Conservation (phyloP, 2,329 filamentous ascomycete genomes). For the Drechslerella dactyloides region DNA sequence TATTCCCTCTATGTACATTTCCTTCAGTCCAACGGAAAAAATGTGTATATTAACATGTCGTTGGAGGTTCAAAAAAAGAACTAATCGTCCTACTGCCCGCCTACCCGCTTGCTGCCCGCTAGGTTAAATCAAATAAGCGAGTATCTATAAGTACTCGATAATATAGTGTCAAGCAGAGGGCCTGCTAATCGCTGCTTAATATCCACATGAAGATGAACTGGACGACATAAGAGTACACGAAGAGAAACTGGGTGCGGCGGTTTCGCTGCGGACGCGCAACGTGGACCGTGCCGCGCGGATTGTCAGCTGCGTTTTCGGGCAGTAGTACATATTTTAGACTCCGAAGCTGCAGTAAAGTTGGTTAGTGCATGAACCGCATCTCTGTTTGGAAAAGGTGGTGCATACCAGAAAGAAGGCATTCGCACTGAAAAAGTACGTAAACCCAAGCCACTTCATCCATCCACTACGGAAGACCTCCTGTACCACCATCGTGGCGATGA, state of each 20-base stretch:
- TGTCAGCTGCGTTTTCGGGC: constrained; percentile 75
- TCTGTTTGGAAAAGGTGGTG: constrained; percentile 37
- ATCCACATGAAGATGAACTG: constrained; percentile 96
- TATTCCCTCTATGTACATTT: constrained; percentile 45
- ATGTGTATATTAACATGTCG: constrained; percentile 29
- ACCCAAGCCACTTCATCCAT: constrained; percentile 85
- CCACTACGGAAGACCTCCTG: constrained; percentile 63
- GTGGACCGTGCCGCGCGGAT: constrained; percentile 69
- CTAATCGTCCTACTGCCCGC: not conserved
- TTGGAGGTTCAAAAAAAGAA: not conserved
- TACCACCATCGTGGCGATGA: constrained; percentile 80
- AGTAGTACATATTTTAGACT: constrained; percentile 95
- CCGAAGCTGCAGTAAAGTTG: constrained; percentile 69
- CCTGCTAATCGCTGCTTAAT: constrained; percentile 62
- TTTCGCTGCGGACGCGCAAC: constrained; percentile 82
- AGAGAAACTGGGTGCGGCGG: constrained; percentile 87
- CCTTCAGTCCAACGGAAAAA: constrained; percentile 2
- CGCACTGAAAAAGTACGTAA: constrained; percentile 87
- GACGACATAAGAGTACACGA: constrained; percentile 91
- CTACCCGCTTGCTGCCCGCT: too few species aligned
- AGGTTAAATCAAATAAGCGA: too few species aligned
- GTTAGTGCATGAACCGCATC: too few species aligned
- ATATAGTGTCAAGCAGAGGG: not conserved
- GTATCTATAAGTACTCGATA: not conserved
- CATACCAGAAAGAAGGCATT: constrained; percentile 93